A percentile compares a stretch with the other conserved stretches of the same genome.
These are phyloP conservation scores for Globisporangium okanoganense DNA, from an alignment of 352 stramenopile species.

Conservation along the genomic window DNA sequence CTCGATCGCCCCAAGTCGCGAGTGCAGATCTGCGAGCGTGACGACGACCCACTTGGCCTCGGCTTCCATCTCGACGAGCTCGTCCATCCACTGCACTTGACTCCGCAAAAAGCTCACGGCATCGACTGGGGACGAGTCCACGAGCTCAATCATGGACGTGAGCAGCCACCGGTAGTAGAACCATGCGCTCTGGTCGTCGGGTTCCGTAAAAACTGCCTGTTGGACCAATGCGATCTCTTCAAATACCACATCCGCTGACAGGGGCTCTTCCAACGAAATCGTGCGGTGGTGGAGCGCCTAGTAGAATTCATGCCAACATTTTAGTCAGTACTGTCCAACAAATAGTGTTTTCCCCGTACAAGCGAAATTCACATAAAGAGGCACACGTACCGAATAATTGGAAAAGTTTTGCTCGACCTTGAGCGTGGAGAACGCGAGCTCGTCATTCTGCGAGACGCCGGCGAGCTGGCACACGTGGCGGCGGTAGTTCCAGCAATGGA, in stretches of 20 bases:
- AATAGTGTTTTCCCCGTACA: not conserved
- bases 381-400: constrained; percentile 93
- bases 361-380: not conserved
- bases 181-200: constrained; percentile 98
- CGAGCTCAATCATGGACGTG: constrained; percentile 59
- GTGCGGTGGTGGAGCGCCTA: constrained; percentile 66
- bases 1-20: constrained; percentile 25
- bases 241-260: constrained; percentile 47
- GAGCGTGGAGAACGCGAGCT: constrained; percentile 93
- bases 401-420: constrained; percentile 98
- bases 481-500: constrained; percentile 99
- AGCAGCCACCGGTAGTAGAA: constrained; percentile 97
- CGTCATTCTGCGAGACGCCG: constrained; percentile 47
- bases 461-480: constrained; percentile 64
- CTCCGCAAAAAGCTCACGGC: constrained; percentile 53
- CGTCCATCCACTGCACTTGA: constrained; percentile 74
- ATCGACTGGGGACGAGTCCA: constrained; percentile 38
- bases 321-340: not conserved
- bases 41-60: constrained; percentile 74
- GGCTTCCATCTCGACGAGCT: constrained; percentile 80
- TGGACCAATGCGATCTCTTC: constrained; percentile 86
- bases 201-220: constrained; percentile 98
- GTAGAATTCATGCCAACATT: not conserved
- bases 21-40: constrained; percentile 50
- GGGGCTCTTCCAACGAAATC: constrained; percentile 42